Base-by-base conservation (phyloP, 78 protist species). In the Isochrysis galbana region DNA sequence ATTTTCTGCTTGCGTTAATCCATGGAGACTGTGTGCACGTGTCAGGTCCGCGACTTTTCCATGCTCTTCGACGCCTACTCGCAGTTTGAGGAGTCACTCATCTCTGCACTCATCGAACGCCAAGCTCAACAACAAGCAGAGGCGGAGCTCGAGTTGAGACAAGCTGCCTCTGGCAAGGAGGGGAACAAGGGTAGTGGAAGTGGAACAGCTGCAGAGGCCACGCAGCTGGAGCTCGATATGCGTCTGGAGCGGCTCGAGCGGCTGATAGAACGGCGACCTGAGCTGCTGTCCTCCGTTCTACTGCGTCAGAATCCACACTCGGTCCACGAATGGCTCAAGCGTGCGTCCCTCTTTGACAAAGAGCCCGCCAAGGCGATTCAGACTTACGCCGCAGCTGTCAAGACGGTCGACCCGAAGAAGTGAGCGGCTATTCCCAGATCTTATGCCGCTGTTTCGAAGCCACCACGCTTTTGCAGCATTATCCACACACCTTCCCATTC, bases 301-400 rank as follows among this genome's bases (percentile, higher is more conserved):
- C 93, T 95, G 72, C 86, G 95, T 19, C 99, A 99, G 89, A 98
- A 98, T 91, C 99, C 99, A 38, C 97, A 98, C 96, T 96, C 96
- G 51, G 99, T 99, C 19, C 61, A 44, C 74, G 99, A 99, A 87
- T 99, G 99, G 99, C 96, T 90, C 91, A 96, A 97, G 89, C 95
- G 99, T 44, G 97, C 92, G 26, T 32, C n/a, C 0, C 82, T 98
- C 2, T 96, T 94, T 92, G 34, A 70, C 48, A 91, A 23, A 7
- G 5, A 3, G 74, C 74, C 83, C 55, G 70, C 67, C 29, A 82
- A 90, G 91, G 67, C 36, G 87, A 95, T 94, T 48, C 46, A 39
- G 55, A 91, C 91, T 36, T 94, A 67, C 74, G 78, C 89, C 29
- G 72, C 93, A 14, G 97, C 97, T 0, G 93, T 96, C 47, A 82